Evolutionary conservation across 2,329 filamentous ascomycete genomes (phyloP).

Genomic region (Penicillium nordicum): DNA sequence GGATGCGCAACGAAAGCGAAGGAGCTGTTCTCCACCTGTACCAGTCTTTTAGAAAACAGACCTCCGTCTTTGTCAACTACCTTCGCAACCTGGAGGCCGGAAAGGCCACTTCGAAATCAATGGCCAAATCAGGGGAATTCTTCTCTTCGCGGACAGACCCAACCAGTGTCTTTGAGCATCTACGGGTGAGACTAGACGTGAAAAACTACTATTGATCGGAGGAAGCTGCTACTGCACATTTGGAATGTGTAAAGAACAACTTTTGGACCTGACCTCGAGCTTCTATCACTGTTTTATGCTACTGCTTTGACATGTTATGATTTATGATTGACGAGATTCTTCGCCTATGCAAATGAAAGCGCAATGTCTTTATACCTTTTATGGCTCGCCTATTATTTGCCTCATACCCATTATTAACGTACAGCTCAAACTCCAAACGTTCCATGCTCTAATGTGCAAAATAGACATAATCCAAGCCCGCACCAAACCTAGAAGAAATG

Average conservation of each 20-base stretch:
- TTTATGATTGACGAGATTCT: slow-evolving; percentile 6
- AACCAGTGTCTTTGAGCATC: slow-evolving; percentile 62
- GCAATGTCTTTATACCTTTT: neutral
- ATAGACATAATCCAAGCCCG: neutral
- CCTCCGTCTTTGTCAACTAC: slow-evolving; percentile 70
- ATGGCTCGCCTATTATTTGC: neutral
- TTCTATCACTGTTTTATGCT: neutral
- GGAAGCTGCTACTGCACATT: neutral
- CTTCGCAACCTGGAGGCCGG: slow-evolving; percentile 65
- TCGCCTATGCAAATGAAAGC: neutral
- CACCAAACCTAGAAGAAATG: slow-evolving; percentile 63
- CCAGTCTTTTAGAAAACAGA: slow-evolving; percentile 64
- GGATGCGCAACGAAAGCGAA: slow-evolving; percentile 39
- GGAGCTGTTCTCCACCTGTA: slow-evolving; percentile 56
- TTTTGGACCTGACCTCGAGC: no score
- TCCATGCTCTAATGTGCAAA: neutral
- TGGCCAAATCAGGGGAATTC: slow-evolving; percentile 23
- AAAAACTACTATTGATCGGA: slow-evolving; percentile 58
- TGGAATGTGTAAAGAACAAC: neutral
- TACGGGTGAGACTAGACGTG: slow-evolving; percentile 69
- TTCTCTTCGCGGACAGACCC: slow-evolving; percentile 38
- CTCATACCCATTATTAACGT: neutral
- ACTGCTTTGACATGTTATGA: neutral
- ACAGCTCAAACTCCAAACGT: neutral
- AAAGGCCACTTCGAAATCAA: slow-evolving; percentile 48